phyloP scores from a whole-genome alignment of 169 alveolate species.

The Babesia ovis region DNA sequence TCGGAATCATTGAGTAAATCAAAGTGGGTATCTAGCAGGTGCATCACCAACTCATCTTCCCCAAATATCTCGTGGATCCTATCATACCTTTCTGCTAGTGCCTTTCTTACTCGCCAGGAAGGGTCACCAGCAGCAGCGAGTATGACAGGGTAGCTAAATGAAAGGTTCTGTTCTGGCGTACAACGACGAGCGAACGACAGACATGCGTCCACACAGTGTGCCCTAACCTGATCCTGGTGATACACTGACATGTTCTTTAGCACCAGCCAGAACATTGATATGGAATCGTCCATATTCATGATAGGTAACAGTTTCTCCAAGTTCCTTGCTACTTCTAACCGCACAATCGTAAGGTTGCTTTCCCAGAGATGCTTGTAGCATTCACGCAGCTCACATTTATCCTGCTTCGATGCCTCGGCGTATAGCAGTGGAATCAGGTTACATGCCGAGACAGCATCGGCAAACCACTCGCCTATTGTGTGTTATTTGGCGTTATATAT shows the following conservation, averaged over 20 bases:
- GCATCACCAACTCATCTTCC: constrained; percentile 26
- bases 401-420: constrained; percentile 52
- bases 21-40: constrained; percentile 40
- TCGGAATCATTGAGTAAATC: constrained; percentile 37
- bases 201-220: constrained; percentile 55
- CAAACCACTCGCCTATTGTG: constrained; percentile 66
- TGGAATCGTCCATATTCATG: constrained; percentile 59
- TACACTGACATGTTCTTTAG: constrained; percentile 68
- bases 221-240: constrained; percentile 56
- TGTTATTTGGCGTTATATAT: not conserved
- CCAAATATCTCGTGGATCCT: constrained; percentile 53
- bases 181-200: constrained; percentile 62
- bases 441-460: constrained; percentile 62
- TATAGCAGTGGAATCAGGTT: constrained; percentile 48
- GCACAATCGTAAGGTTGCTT: constrained; percentile 40
- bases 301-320: constrained; percentile 35
- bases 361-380: constrained; percentile 64
- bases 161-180: constrained; percentile 57
- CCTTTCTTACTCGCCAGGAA: constrained; percentile 66
- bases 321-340: constrained; percentile 58
- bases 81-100: constrained; percentile 24
- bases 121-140: constrained; percentile 56
- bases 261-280: constrained; percentile 72
- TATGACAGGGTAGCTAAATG: constrained; percentile 54
- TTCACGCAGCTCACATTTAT: constrained; percentile 47